Evolutionary conservation across 2,329 filamentous ascomycete species (phyloP), one percentile per base, ranked within the genome.

Genomic region (Pochonia chlamydosporia): DNA sequence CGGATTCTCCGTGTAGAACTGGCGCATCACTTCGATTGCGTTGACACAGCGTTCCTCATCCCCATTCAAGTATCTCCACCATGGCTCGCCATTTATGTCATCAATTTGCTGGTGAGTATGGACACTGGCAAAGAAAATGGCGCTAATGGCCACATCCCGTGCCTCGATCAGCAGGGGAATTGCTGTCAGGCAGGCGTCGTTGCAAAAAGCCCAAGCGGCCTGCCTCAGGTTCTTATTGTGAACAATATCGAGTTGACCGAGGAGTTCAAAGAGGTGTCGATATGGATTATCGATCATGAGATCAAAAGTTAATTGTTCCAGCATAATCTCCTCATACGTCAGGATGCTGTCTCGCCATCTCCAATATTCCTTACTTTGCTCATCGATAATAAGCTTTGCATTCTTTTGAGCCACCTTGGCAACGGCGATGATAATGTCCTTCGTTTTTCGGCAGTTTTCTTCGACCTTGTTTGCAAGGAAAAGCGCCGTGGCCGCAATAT

Each of bases 321-420:
- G 78, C 71, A 99, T 86, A 37, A 92, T 74, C 63, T 97, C 93
- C 68, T 99, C 93, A 61, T 95, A 89, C 54, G 87, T 85, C 13
- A 97, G 73, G 48, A 99, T 95, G 49, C 86, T 93, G 63, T 99
- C 93, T 51, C 90, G 82, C 93, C 93, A 99, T 60, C 87, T 82
- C 93, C 93, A 99, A 64, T 93, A 99, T 62, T 99, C 93, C 62
- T 96, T 97, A 56, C 87, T 95, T 66, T 97, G 91, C 67, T 97
- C 93, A 63, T 99, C 93, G 44, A 97, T 88, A 46, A 92, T 75
- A 49, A 96, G 79, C 58, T 89, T 87, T 2, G 89, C 76, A 57
- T 97, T 92, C 71, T 99, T 97, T 66, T 96, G 90, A 24, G 92
- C 93, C 18, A 96, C 89, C 55, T 92, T 89, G 50, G 90, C 93